Base-by-base conservation (phyloP, 2,329 filamentous ascomycete species). In the Botrytis byssoidea region DNA sequence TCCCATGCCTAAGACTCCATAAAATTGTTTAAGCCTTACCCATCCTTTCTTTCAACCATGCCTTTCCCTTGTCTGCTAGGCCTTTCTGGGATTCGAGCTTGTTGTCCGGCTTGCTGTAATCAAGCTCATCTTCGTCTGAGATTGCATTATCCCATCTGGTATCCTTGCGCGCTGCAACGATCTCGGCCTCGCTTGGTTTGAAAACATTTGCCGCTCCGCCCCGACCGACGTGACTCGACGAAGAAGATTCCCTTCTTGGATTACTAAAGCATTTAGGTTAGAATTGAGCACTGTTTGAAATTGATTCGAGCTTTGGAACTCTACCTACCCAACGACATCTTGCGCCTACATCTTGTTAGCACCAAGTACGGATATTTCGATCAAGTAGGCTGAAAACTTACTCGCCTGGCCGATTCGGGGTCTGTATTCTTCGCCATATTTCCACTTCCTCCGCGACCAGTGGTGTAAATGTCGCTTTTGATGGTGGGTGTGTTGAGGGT, bases 391-490 rank as follows among this genome's bases (percentile, higher is more conserved):
- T 42, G 12, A 25, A 42, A n/a, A 10, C 66, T 44, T 42, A 69
- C 66, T 72, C 89, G 86, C 76, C 95, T 91, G 51, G 95, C 93
- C 81, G 93, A 89, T 60, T 86, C 84, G 5, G 91, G 89, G 78
- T 96, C 91, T 76, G 89, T 89, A 81, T 91, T 91, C 77, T 84
- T 85, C 66, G 92, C 90, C 92, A 97, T 97, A 85, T 97, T 97
- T 74, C 94, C 94, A 7, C 89, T 91, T 44, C 72, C 95, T 73
- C 95, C 95, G 70, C 95, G 92, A 73, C 95, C 95, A 4, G 95
- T 98, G 32, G 95, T 97, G 81, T 95, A 94, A 77, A 93, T 86
- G n/a, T 92, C 85, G 65, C 88, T 88, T 84, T 97, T 97, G 81
- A 98, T 89, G 20, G 89, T 92, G 1, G 95, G 95, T 1, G 94